These are phyloP conservation scores for Phytophthora pseudosyringae DNA, from an alignment of 352 stramenopile species.

Conservation along the genomic window DNA sequence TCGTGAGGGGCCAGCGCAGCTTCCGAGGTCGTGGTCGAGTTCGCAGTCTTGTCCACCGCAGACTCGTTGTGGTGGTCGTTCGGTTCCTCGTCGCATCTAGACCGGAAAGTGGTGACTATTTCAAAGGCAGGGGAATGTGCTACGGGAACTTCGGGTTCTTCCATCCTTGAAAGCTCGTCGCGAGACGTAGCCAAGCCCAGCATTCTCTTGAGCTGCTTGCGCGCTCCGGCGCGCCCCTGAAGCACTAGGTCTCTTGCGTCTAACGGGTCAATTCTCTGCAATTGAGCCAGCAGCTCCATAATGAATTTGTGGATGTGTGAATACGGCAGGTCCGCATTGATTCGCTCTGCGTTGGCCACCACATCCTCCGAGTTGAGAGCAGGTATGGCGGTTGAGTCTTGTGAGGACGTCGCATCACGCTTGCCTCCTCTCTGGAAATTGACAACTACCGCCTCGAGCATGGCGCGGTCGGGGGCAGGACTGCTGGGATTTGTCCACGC, in stretches of 20 bases:
- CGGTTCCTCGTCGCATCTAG: constrained; percentile 6
- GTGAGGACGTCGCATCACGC: not conserved
- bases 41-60: not conserved
- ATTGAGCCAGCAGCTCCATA: constrained; percentile 59
- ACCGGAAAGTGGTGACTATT: constrained; percentile 12
- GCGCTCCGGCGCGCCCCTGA: constrained; percentile 38
- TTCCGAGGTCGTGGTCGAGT: not conserved
- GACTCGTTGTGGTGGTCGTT: not conserved
- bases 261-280: constrained; percentile 51
- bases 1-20: not conserved
- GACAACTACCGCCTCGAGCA: constrained; percentile 21
- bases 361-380: constrained; percentile 11
- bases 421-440: constrained; percentile 22
- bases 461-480: constrained; percentile 21
- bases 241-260: constrained; percentile 64
- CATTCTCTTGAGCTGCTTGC: constrained; percentile 33
- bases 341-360: constrained; percentile 32
- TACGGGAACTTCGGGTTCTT: not conserved
- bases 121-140: constrained; percentile 4
- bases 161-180: constrained; percentile 7
- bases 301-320: constrained; percentile 62
- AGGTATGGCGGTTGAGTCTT: constrained; percentile 14
- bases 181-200: constrained; percentile 26
- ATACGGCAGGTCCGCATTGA: constrained; percentile 54
- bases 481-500: constrained; percentile 50